A percentile compares a stretch with the other conserved stretches of the same genome.
Conservation (phyloP, 164 flowering plant genomes). For the Pachysandra terminalis region DNA sequence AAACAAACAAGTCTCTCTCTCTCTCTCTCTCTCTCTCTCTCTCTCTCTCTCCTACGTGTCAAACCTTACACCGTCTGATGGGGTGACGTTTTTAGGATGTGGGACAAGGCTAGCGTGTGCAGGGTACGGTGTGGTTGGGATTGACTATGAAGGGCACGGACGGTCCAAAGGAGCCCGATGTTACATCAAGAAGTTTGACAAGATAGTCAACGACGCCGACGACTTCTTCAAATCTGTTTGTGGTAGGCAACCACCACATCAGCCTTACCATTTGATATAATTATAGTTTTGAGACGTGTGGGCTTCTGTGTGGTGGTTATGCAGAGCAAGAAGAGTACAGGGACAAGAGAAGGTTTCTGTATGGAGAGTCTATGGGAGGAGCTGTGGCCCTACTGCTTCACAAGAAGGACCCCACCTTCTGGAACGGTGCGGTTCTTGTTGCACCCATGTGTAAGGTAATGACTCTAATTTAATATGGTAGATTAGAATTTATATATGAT, state of each 20-base stretch:
- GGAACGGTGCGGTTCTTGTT: slow-evolving; percentile 85
- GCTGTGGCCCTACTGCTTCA: slow-evolving; percentile 76
- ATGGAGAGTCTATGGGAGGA: slow-evolving; percentile 98
- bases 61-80: too few species aligned
- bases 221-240: slow-evolving; percentile 72
- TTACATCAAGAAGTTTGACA: slow-evolving; percentile 80
- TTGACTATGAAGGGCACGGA: slow-evolving; percentile 97
- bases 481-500: too few species aligned
- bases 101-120: slow-evolving; percentile 64
- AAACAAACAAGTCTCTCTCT: slow-evolving; percentile 3
- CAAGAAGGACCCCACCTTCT: slow-evolving; percentile 69
- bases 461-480: neutral
- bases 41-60: too few species aligned
- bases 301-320: neutral
- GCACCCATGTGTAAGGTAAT: slow-evolving; percentile 98
- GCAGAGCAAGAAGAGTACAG: slow-evolving; percentile 60
- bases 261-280: too few species aligned
- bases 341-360: slow-evolving; percentile 63
- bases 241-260: slow-evolving; percentile 42
- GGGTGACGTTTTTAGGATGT: slow-evolving; percentile 34
- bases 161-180: slow-evolving; percentile 84
- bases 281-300: too few species aligned
- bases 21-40: too few species aligned
- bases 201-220: slow-evolving; percentile 74
- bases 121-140: slow-evolving; percentile 81